Evolutionary conservation across 345 rosid genomes (phyloP).

Genomic region (Anacardium occidentale): DNA sequence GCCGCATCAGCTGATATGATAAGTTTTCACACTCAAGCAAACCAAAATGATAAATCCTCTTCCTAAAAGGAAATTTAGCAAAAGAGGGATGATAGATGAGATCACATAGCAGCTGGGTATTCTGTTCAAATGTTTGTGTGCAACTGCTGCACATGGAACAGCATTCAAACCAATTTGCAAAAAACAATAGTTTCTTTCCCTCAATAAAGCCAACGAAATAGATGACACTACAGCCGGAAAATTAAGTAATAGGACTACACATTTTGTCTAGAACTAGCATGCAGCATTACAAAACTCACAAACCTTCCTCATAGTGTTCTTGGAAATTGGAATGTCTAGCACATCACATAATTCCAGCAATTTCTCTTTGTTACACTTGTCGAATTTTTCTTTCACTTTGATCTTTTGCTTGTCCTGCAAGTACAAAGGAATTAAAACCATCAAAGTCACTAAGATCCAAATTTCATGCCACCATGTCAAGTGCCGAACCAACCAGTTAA

Average conservation of each 20-base stretch:
- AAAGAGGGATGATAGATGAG: not conserved
- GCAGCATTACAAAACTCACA: slow-evolving; percentile 11
- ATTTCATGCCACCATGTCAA: not conserved
- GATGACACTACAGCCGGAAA: not conserved
- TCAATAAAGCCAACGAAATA: not conserved
- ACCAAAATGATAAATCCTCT: not conserved
- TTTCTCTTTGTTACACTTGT: slow-evolving; percentile 83
- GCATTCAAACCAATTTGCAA: not conserved
- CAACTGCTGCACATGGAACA: not conserved
- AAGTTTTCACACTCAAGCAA: not conserved
- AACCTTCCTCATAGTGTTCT: slow-evolving; percentile 75
- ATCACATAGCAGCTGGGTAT: not conserved
- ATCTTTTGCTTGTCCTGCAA: slow-evolving; percentile 76
- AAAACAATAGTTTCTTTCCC: not conserved
- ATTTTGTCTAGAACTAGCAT: not conserved
- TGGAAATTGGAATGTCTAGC: slow-evolving; percentile 67
- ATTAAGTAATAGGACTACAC: not conserved
- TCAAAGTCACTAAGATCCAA: not conserved
- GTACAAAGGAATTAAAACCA: slow-evolving; percentile 5
- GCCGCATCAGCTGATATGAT: not conserved
- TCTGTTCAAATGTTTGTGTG: not conserved
- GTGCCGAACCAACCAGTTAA: slow-evolving; percentile 3
- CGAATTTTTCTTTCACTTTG: slow-evolving; percentile 78
- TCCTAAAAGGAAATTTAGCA: slow-evolving; percentile 1
- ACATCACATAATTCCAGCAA: slow-evolving; percentile 79